phyloP scores from a whole-genome alignment of 2,329 filamentous ascomycete species.

The Knufia petricola region DNA sequence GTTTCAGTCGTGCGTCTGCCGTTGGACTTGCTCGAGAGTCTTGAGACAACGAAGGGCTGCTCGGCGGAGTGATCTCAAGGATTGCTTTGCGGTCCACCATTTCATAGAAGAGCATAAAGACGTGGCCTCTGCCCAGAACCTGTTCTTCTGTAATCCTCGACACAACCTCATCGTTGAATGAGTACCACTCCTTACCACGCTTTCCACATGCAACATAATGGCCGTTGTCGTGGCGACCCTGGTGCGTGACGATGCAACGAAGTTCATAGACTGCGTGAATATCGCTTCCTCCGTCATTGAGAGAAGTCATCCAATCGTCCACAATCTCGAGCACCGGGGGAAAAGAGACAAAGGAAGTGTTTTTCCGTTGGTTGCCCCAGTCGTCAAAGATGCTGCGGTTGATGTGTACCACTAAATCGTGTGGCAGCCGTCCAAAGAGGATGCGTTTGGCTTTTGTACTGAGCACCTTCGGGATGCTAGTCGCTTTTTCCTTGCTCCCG shows the following conservation, averaged over 20 bases:
- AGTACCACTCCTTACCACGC: constrained; percentile 57
- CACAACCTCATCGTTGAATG: constrained; percentile 82
- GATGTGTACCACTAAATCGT: constrained; percentile 73
- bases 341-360: constrained; percentile 68
- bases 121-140: constrained; percentile 66
- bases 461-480: constrained; percentile 43
- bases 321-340: constrained; percentile 65
- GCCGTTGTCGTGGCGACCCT: constrained; percentile 84
- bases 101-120: constrained; percentile 98
- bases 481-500: too few relatives aligned
- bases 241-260: constrained; percentile 77
- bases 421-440: constrained; percentile 71
- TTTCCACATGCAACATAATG: constrained; percentile 90
- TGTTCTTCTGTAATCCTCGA: constrained; percentile 60
- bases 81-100: constrained; percentile 41
- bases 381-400: constrained; percentile 90
- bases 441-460: constrained; percentile 85
- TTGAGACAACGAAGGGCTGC: neutral
- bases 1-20: neutral
- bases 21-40: neutral
- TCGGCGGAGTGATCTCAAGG: neutral
- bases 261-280: constrained; percentile 56
- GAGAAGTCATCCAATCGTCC: constrained; percentile 41
- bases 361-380: constrained; percentile 67
- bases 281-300: constrained; percentile 29